Percentiles rank a stretch among this genome's conserved stretches.
phyloP scores from a whole-genome alignment of 2,329 filamentous ascomycete genomes.

The Metarhizium sp. region DNA sequence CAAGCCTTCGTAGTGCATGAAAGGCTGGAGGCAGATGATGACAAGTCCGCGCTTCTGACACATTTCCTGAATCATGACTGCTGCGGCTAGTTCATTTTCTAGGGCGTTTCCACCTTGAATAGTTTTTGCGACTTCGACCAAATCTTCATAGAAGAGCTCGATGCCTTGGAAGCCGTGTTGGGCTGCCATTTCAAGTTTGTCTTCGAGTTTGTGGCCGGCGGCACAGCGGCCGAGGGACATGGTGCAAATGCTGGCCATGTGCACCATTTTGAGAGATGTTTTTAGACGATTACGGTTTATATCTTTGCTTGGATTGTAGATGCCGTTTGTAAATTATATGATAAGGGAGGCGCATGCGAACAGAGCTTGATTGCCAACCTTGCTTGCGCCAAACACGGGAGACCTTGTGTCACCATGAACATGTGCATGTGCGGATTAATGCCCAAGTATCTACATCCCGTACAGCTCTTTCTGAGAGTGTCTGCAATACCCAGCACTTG shows the following conservation, averaged over 20 bases:
- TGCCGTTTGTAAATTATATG: not conserved
- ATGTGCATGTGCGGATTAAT: no score
- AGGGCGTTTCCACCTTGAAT: conserved; percentile 28
- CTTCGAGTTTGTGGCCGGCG: conserved; percentile 56
- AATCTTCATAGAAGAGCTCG: conserved; percentile 72
- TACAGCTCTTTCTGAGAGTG: no score
- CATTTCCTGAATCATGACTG: conserved; percentile 44
- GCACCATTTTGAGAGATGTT: not conserved
- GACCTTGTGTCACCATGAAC: no score
- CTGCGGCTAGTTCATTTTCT: conserved; percentile 45
- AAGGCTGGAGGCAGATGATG: conserved; percentile 64
- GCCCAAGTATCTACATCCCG: no score
- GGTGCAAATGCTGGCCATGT: conserved; percentile 58
- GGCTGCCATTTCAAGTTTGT: conserved; percentile 60
- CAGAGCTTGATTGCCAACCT: no score
- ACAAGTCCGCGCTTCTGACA: conserved; percentile 44
- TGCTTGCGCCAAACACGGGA: no score
- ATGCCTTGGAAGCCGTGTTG: conserved; percentile 58
- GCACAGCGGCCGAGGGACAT: conserved; percentile 66
- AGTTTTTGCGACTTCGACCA: conserved; percentile 48
- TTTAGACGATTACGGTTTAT: not conserved
- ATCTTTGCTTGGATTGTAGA: not conserved
- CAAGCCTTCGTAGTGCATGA: conserved; percentile 69
- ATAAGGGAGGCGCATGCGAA: no score
- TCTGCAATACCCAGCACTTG: no score